phyloP scores from a whole-genome alignment of 176 grass and related monocot species.

The Avena sativa region DNA sequence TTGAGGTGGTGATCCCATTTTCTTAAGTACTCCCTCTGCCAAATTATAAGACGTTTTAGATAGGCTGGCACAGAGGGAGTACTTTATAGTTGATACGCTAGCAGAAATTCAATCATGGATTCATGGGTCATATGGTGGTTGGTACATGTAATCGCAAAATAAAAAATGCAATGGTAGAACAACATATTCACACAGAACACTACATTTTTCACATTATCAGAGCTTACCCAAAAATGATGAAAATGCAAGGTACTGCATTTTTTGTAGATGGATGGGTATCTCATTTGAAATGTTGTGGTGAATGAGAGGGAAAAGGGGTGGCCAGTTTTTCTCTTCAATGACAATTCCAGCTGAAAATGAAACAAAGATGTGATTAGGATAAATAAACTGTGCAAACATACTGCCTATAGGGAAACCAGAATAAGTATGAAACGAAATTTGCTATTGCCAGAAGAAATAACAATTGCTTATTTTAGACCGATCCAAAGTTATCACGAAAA shows the following conservation, averaged over 20 bases:
- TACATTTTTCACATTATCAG: not conserved
- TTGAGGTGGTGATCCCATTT: not conserved
- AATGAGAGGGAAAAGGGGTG: slow-evolving; percentile 86
- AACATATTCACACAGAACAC: not conserved
- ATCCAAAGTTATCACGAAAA: slow-evolving; percentile 33
- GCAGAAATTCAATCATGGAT: slow-evolving; percentile 2
- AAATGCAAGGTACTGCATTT: slow-evolving; percentile 90
- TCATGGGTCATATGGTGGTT: not conserved
- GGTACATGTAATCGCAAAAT: slow-evolving; percentile 11
- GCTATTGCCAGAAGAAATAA: not conserved
- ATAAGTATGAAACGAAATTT: slow-evolving; percentile 20
- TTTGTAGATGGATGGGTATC: slow-evolving; percentile 88
- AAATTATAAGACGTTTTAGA: too few relatives aligned
- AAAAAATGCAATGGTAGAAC: slow-evolving; percentile 22
- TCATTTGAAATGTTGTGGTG: slow-evolving; percentile 96
- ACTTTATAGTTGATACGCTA: not conserved
- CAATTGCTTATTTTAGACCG: not conserved
- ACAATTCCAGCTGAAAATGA: slow-evolving; percentile 84
- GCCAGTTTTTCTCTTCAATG: slow-evolving; percentile 93
- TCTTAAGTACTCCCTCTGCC: not conserved
- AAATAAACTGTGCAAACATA: slow-evolving; percentile 28
- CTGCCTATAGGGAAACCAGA: not conserved
- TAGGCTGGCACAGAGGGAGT: too few relatives aligned
- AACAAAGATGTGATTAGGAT: slow-evolving; percentile 28
- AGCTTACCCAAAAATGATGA: slow-evolving; percentile 87